These are phyloP conservation scores for Panicum miliaceum DNA, from an alignment of 176 grass and related monocot genomes.

Conservation along the genomic window DNA sequence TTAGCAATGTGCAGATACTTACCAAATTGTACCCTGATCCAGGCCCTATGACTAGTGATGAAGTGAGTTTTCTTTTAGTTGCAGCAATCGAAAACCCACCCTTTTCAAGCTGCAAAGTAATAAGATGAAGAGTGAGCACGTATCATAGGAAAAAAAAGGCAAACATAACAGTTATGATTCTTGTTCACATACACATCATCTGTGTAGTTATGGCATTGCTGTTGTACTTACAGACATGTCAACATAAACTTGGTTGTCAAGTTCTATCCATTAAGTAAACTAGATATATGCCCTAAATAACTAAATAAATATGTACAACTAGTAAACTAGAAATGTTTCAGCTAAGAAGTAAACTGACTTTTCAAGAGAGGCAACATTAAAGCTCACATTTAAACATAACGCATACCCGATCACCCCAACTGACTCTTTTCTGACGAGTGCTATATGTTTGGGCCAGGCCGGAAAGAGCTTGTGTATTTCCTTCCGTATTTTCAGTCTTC, in stretches of 20 bases:
- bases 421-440: constrained; percentile 66
- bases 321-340: constrained; percentile 18
- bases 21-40: constrained; percentile 98
- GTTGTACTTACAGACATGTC: background rate
- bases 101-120: constrained; percentile 62
- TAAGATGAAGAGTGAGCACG: background rate
- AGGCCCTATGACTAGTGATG: constrained; percentile 90
- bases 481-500: constrained; percentile 45
- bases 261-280: background rate
- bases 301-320: background rate
- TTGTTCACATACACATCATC: background rate
- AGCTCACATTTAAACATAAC: constrained; percentile 26
- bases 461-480: constrained; percentile 66
- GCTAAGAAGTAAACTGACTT: constrained; percentile 4
- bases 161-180: background rate
- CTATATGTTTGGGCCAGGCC: constrained; percentile 64
- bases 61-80: constrained; percentile 64
- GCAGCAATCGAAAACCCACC: constrained; percentile 92
- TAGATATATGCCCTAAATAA: background rate
- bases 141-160: constrained; percentile 1
- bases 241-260: background rate
- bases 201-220: background rate
- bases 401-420: constrained; percentile 91
- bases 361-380: constrained; percentile 23
- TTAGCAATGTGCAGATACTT: constrained; percentile 40